Conservation (phyloP, 2,329 filamentous ascomycete genomes). For the Clonostachys solani region DNA sequence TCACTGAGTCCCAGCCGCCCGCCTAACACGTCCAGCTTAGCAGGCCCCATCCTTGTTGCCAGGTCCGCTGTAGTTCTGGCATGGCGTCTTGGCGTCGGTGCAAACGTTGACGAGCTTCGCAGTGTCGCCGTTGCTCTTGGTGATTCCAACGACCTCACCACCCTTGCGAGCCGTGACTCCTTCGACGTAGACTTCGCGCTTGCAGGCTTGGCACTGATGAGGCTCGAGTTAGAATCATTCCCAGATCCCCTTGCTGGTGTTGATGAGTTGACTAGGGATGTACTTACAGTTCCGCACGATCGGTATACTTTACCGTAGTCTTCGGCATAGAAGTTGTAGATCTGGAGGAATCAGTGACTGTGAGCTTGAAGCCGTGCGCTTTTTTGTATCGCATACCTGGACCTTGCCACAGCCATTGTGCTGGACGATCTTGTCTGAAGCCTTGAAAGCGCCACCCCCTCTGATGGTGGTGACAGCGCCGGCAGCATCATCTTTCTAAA, state of each 20-base stretch:
- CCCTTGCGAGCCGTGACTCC: conserved; percentile 29
- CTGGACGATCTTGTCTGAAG: conserved; percentile 32
- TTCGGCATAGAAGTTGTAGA: conserved; percentile 13
- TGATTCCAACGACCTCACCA: conserved; percentile 38
- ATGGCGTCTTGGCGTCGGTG: conserved; percentile 10
- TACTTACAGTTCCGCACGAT: conserved; percentile 31
- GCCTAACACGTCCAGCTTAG: neutral
- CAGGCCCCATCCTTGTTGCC: conserved; percentile 7
- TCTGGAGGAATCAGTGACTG: neutral
- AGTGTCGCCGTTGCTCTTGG: conserved; percentile 26
- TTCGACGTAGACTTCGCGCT: conserved; percentile 36
- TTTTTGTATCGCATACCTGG: conserved; percentile 7
- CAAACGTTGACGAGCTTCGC: conserved; percentile 9
- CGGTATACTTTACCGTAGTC: conserved; percentile 44
- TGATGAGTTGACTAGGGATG: no score
- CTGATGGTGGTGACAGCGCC: conserved; percentile 19
- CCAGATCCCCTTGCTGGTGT: no score
- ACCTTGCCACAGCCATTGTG: conserved; percentile 35
- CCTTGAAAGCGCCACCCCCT: conserved; percentile 30
- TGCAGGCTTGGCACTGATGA: conserved; percentile 11
- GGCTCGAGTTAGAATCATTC: no score
- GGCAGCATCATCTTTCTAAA: conserved; percentile 10
- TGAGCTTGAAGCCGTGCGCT: neutral
- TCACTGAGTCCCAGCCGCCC: no score
- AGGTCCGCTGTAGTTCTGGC: conserved; percentile 10